These are phyloP conservation scores for Phytophthora vignae DNA, from an alignment of 352 stramenopile genomes.

Conservation along the genomic window DNA sequence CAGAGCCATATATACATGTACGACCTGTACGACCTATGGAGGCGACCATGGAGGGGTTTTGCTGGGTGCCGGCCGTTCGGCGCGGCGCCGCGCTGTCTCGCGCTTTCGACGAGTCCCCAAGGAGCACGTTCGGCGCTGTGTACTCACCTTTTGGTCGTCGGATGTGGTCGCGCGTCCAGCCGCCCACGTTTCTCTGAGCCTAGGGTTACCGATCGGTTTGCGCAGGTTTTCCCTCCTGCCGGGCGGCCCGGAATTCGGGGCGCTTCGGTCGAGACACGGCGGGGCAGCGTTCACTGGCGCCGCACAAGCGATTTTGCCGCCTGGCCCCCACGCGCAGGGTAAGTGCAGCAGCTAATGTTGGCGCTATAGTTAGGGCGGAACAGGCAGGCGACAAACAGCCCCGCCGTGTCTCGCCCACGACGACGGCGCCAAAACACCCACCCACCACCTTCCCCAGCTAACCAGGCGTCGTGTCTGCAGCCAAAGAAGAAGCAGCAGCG, in stretches of 20 bases:
- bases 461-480: not conserved
- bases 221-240: too few species aligned
- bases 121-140: not conserved
- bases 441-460: not conserved
- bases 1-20: too few species aligned
- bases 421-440: too few species aligned
- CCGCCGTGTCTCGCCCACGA: not conserved
- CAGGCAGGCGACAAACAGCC: not conserved
- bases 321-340: not conserved
- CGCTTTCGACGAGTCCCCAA: not conserved
- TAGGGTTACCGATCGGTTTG: not conserved
- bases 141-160: constrained; percentile 24
- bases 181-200: not conserved
- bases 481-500: not conserved
- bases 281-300: not conserved
- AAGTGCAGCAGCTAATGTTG: not conserved
- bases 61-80: too few species aligned
- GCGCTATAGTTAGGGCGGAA: not conserved
- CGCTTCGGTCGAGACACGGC: not conserved
- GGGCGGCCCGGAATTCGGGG: not conserved
- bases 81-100: not conserved
- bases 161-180: constrained; percentile 21
- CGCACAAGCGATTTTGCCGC: not conserved
- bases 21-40: too few species aligned
- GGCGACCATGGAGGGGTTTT: too few species aligned